Evolutionary conservation across 768 basidiomycete genomes (phyloP).

Genomic region (Tubosaeta sp.): DNA sequence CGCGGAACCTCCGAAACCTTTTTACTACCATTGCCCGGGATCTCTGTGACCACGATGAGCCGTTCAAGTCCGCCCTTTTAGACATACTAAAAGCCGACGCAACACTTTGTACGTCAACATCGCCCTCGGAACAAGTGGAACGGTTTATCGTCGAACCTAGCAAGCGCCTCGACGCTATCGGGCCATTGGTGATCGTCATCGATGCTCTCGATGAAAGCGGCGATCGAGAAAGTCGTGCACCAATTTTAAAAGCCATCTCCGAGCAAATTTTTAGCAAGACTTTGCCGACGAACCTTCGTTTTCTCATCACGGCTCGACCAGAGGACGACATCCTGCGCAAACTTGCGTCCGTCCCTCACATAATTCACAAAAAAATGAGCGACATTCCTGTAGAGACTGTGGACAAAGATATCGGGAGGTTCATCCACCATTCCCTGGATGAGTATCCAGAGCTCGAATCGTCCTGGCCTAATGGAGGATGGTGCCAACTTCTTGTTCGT

Average conservation of each 20-base stretch:
- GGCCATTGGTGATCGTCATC: slow-evolving; percentile 27
- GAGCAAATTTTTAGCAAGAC: background rate
- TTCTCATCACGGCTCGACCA: slow-evolving; percentile 19
- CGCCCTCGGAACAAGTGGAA: slow-evolving; percentile 14
- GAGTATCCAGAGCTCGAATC: background rate
- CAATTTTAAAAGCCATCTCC: slow-evolving; percentile 15
- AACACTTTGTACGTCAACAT: background rate
- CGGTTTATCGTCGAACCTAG: slow-evolving; percentile 19
- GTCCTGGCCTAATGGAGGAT: background rate
- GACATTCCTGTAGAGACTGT: background rate
- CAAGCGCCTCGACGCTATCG: slow-evolving; percentile 7
- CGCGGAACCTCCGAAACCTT: slow-evolving; percentile 10
- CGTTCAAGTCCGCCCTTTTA: slow-evolving; percentile 8
- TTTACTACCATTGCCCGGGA: slow-evolving; percentile 27
- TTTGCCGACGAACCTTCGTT: slow-evolving; percentile 13
- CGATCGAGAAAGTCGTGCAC: slow-evolving; percentile 1
- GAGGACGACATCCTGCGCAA: slow-evolving; percentile 7
- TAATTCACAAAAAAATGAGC: background rate
- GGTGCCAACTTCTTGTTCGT: background rate
- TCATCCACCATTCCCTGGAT: background rate
- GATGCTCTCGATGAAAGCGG: slow-evolving; percentile 27
- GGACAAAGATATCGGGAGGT: slow-evolving; percentile 1
- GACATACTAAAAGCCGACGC: background rate
- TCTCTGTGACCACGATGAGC: slow-evolving; percentile 21
- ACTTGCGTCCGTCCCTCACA: background rate